phyloP scores from a whole-genome alignment of 495 filamentous ascomycete species.

The Hyaloscypha hepaticicola region DNA sequence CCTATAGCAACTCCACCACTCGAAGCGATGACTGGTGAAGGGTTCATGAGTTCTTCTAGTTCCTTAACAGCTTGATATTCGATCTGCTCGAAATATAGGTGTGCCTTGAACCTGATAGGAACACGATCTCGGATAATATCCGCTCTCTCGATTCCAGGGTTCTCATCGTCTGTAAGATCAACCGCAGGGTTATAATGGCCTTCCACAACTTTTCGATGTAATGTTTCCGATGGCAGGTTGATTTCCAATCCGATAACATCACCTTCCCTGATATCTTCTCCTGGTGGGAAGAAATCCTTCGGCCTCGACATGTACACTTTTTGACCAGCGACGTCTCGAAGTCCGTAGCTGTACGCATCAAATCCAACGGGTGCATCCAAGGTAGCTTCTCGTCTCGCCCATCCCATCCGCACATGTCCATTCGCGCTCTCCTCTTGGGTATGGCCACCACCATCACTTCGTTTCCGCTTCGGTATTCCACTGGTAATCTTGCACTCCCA shows the following conservation, averaged over 20 bases:
- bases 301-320: slow-evolving; percentile 92
- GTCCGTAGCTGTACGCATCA: slow-evolving; percentile 93
- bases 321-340: slow-evolving; percentile 85
- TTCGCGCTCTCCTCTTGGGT: slow-evolving; percentile 34
- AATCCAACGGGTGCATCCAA: slow-evolving; percentile 92
- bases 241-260: slow-evolving; percentile 97
- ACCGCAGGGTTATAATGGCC: slow-evolving; percentile 83
- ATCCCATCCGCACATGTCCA: slow-evolving; percentile 88
- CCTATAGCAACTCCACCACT: slow-evolving; percentile 24
- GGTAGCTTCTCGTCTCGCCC: slow-evolving; percentile 84
- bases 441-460: slow-evolving; percentile 14
- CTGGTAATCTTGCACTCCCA: slow-evolving; percentile 89
- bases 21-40: slow-evolving; percentile 55
- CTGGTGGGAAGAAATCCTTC: slow-evolving; percentile 76
- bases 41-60: slow-evolving; percentile 81
- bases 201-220: slow-evolving; percentile 86
- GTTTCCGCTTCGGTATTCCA: slow-evolving; percentile 45
- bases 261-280: slow-evolving; percentile 70
- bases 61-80: slow-evolving; percentile 89
- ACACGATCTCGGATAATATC: slow-evolving; percentile 94
- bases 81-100: slow-evolving; percentile 92
- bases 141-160: slow-evolving; percentile 37
- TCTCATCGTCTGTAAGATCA: slow-evolving; percentile 61
- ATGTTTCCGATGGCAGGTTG: slow-evolving; percentile 74
- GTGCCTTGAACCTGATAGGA: slow-evolving; percentile 87